Evolutionary conservation across 177 flowering plant genomes (phyloP).

Genomic region (Telopea speciosissima): DNA sequence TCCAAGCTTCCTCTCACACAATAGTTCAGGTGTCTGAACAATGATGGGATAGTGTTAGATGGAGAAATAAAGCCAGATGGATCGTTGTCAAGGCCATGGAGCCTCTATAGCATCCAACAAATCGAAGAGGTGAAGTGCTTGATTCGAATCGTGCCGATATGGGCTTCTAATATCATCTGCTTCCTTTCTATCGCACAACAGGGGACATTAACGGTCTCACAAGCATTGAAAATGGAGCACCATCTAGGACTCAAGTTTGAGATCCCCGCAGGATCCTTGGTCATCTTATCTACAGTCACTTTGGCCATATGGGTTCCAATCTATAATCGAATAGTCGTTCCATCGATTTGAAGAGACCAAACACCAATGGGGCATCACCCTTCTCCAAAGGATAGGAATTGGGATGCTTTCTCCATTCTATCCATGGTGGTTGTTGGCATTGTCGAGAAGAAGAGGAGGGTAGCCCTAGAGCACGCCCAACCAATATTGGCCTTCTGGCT

Average conservation of each 20-base stretch:
- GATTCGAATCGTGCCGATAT: conserved; percentile 34
- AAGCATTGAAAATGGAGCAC: not conserved
- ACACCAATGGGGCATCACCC: not conserved
- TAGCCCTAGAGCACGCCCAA: not conserved
- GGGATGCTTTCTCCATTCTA: not conserved
- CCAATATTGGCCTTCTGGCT: not conserved
- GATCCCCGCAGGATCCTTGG: not conserved
- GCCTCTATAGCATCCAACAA: conserved; percentile 52
- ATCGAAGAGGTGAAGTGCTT: conserved; percentile 66
- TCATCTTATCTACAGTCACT: not conserved
- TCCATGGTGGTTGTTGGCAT: not conserved
- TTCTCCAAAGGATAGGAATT: not conserved
- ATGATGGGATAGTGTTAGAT: conserved; percentile 43
- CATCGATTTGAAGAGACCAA: not conserved
- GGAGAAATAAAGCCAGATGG: conserved; percentile 45
- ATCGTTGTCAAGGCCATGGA: conserved; percentile 47
- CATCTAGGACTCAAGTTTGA: not conserved
- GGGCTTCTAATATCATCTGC: too few relatives aligned
- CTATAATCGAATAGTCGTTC: not conserved
- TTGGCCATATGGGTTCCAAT: not conserved
- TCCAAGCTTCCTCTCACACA: too few relatives aligned
- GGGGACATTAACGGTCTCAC: conserved; percentile 17
- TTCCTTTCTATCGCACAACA: conserved; percentile 35
- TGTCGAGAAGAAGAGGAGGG: not conserved
- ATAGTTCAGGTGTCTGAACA: conserved; percentile 28